These are phyloP conservation scores for Biscutella laevigata DNA, from an alignment of 441 rosid genomes.

Conservation along the genomic window DNA sequence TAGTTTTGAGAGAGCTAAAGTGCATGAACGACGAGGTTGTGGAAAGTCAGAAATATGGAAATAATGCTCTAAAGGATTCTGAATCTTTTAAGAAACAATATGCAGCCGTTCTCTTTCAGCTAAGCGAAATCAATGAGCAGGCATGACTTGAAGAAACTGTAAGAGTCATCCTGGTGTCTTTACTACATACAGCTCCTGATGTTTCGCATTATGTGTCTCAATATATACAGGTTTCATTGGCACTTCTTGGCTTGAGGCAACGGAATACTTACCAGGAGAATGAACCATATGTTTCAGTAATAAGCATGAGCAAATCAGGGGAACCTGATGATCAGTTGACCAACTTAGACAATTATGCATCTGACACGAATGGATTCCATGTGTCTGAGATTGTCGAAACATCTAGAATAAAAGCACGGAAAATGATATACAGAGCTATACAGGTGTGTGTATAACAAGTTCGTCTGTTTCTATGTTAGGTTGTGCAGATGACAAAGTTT, in stretches of 20 bases:
- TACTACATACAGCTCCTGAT: slow-evolving; percentile 12
- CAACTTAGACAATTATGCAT: slow-evolving; percentile 26
- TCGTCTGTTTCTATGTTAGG: slow-evolving; percentile 1
- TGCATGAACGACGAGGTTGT: slow-evolving; percentile 43
- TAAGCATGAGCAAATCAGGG: slow-evolving; percentile 20
- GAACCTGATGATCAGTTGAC: slow-evolving; percentile 30
- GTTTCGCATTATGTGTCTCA: slow-evolving; percentile 7
- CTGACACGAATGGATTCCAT: slow-evolving; percentile 32
- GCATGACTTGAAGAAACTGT: slow-evolving; percentile 27
- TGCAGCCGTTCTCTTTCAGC: slow-evolving; percentile 47
- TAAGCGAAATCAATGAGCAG: slow-evolving; percentile 53
- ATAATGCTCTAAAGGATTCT: slow-evolving; percentile 36
- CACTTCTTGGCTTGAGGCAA: slow-evolving; percentile 46
- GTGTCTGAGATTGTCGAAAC: slow-evolving; percentile 47
- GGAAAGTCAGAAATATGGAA: slow-evolving; percentile 41
- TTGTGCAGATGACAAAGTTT: not conserved
- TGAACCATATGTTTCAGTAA: slow-evolving; percentile 21
- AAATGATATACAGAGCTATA: slow-evolving; percentile 44
- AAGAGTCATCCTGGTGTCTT: slow-evolving; percentile 5
- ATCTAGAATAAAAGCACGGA: slow-evolving; percentile 42
- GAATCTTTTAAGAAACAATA: slow-evolving; percentile 53
- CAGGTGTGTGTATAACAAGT: slow-evolving; percentile 30
- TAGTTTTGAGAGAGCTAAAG: slow-evolving; percentile 42
- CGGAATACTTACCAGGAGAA: slow-evolving; percentile 49
- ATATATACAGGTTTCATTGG: slow-evolving; percentile 42